Base-by-base conservation (phyloP, 768 basidiomycete genomes). In the Pleurotus giganteus region DNA sequence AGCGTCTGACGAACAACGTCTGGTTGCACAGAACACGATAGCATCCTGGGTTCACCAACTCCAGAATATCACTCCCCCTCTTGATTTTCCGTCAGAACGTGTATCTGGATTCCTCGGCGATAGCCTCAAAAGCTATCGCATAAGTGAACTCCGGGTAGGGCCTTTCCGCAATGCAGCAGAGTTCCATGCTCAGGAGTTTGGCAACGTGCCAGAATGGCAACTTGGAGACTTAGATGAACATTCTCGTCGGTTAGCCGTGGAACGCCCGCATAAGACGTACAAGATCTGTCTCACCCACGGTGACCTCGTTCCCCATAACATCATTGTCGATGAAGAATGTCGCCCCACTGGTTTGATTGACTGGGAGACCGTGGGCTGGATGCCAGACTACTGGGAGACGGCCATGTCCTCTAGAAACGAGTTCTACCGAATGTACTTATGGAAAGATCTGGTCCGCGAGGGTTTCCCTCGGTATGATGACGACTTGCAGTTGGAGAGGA, bases 291-390 rank as follows among this genome's bases (percentile, higher is more conserved):
- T 74, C 59, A 61, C 62, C 31, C 74, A 75, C 58, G 70, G 71
- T 32, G 72, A 75, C 55, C 41, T 75, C 36, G 65, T 70, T 43
- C 69, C 66, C 11, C 68, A 67, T 41, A 75, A 74, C 61, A 61
- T 74, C 47, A 62, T 75, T 2, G 60, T 67, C n/a, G 66, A 69
- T 53, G 41, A 59, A 1, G 37, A 61, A 0, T 57, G 62, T n/a
- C 54, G 53, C 6, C 57, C 58, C 4, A 58, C 61, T 36, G 65
- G 62, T 17, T 34, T 66, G 11, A 50, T 66, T 27, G 65, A 66
- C 55, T 66, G 63, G 62, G 64, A 65, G 50, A 61, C 58, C 45
- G 60, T 57, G 6, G 59, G 52, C 6, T 66, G 65, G 65, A 61
- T 66, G 60, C 63, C 63, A 12, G 61, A 62, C 24, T 64, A 66